These are phyloP conservation scores for Harrya chromipes DNA, from an alignment of 768 basidiomycete genomes.

Conservation along the genomic window DNA sequence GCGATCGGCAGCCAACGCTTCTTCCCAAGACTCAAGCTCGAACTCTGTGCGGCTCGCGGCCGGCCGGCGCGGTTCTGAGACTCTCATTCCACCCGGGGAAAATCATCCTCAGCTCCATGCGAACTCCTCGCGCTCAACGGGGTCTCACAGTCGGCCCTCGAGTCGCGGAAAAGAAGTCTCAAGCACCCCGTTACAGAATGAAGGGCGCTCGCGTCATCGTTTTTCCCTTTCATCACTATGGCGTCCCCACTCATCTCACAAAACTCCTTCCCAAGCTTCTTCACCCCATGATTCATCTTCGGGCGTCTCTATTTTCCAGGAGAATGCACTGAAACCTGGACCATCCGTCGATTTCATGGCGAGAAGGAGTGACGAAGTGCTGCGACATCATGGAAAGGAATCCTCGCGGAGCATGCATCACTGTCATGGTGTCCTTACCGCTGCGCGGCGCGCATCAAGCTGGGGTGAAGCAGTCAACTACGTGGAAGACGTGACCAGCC, in stretches of 20 bases:
- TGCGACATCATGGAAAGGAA: conserved; percentile 30
- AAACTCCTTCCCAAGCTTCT: conserved; percentile 26
- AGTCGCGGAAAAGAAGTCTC: conserved; percentile 22
- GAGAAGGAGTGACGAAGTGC: conserved; percentile 46
- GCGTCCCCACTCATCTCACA: conserved; percentile 20
- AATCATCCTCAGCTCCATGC: conserved; percentile 3
- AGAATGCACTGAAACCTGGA: conserved; percentile 14
- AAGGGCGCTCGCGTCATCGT: conserved; percentile 25
- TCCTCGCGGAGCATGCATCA: conserved; percentile 25
- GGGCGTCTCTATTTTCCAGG: conserved; percentile 28
- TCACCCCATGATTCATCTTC: conserved; percentile 33
- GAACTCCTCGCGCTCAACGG: conserved; percentile 19
- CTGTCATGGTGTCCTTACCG: conserved; percentile 32
- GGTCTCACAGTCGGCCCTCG: conserved; percentile 26
- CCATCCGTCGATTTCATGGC: conserved; percentile 21
- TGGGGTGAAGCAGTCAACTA: conserved; percentile 53
- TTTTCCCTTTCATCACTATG: conserved; percentile 33
- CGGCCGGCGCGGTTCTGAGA: conserved; percentile 31
- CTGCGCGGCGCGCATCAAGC: conserved; percentile 60
- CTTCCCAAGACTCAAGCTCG: conserved; percentile 17
- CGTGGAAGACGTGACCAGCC: conserved; percentile 40
- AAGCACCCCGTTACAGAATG: conserved; percentile 20
- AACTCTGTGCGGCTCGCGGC: conserved; percentile 8
- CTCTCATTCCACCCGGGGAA: conserved; percentile 25
- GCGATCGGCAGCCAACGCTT: conserved; percentile 21